Percentiles rank a stretch among this genome's conserved stretches.
These are phyloP conservation scores for Nidula niveotomentosa DNA, from an alignment of 1,284 basidiomycete species.

Conservation along the genomic window DNA sequence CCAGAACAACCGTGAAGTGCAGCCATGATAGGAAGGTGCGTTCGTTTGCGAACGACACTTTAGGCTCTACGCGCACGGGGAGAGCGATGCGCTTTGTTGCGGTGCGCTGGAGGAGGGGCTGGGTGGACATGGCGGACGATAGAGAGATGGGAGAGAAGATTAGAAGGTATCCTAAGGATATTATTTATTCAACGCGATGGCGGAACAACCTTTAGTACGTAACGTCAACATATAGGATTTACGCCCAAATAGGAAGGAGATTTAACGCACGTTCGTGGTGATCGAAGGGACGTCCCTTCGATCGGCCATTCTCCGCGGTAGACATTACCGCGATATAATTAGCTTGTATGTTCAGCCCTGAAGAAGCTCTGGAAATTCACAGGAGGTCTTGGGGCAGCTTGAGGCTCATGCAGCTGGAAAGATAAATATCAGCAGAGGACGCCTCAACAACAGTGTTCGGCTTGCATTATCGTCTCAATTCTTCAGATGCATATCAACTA, in stretches of 20 bases:
- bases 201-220: no score
- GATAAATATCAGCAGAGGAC: no score
- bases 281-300: no score
- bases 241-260: slow-evolving; percentile 1
- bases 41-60: slow-evolving; percentile 96
- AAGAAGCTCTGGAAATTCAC: no score
- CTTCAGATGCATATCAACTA: no score
- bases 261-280: slow-evolving; percentile 23
- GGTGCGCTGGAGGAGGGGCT: slow-evolving; percentile 96
- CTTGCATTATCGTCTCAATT: no score
- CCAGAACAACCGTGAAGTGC: slow-evolving; percentile 93
- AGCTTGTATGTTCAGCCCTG: no score
- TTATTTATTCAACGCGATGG: slow-evolving; percentile 10
- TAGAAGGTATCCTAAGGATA: neutral
- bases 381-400: no score
- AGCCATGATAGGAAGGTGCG: slow-evolving; percentile 96
- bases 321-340: no score
- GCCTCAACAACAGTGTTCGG: no score
- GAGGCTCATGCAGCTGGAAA: no score
- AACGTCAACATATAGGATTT: neutral
- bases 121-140: slow-evolving; percentile 81
- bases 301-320: no score
- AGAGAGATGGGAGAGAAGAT: slow-evolving; percentile 1
- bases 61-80: slow-evolving; percentile 91
- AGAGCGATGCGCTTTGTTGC: slow-evolving; percentile 95